Conservation (phyloP, 306 rosid genomes). For the Styphnolobium japonicum region DNA sequence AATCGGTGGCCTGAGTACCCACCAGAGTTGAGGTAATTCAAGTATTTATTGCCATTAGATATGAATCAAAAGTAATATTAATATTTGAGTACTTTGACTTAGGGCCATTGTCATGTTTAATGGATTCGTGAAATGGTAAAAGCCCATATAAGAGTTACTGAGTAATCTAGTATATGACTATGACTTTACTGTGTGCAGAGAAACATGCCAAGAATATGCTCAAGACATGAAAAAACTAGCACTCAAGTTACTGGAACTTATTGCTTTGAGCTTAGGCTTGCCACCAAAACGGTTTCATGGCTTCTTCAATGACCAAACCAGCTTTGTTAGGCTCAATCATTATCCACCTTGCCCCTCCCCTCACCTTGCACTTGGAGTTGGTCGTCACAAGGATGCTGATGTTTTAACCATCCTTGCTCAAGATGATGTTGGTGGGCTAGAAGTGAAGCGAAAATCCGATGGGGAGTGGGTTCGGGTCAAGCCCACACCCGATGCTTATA, state of each 20-base stretch:
- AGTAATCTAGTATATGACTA: too few relatives aligned
- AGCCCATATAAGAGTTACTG: too few relatives aligned
- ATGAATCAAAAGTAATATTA: too few relatives aligned
- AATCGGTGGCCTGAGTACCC: not conserved
- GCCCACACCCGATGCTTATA: slow-evolving; percentile 34
- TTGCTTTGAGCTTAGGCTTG: slow-evolving; percentile 34
- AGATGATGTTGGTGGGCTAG: slow-evolving; percentile 28
- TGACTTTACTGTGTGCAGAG: too few relatives aligned
- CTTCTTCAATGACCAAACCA: slow-evolving; percentile 16
- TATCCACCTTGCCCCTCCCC: slow-evolving; percentile 34
- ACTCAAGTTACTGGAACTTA: slow-evolving; percentile 8
- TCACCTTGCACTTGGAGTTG: slow-evolving; percentile 31
- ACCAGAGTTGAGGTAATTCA: slow-evolving; percentile 13
- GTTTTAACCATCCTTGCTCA: slow-evolving; percentile 25
- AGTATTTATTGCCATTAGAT: too few relatives aligned
- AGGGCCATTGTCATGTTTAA: too few relatives aligned
- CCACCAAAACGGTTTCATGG: not conserved
- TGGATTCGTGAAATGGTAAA: too few relatives aligned
- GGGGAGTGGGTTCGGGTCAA: slow-evolving; percentile 23
- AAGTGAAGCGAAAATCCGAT: slow-evolving; percentile 12
- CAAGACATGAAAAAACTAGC: slow-evolving; percentile 22
- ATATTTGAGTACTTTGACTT: too few relatives aligned
- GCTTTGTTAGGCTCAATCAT: slow-evolving; percentile 10
- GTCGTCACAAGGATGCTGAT: slow-evolving; percentile 30
- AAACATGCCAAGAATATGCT: not conserved